Evolutionary conservation across 441 rosid genomes (phyloP).

Genomic region (Gossypium davidsonii): DNA sequence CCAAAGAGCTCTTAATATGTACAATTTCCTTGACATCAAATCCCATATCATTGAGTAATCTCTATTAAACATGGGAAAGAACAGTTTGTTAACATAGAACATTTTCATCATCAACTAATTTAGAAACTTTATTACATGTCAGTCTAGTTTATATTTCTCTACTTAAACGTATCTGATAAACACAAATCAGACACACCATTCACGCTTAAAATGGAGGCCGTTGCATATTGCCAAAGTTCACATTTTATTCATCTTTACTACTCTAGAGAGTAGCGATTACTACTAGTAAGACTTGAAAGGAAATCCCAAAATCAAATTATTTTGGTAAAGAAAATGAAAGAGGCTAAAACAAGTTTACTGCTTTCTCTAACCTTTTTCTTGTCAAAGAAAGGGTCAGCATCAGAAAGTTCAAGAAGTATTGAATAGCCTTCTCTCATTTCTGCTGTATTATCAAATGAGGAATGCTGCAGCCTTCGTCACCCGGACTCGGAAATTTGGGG

Average conservation of each 20-base stretch:
- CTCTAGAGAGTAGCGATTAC: not conserved
- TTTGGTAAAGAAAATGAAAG: constrained; percentile 11
- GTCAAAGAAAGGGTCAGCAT: constrained; percentile 50
- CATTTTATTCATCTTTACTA: not conserved
- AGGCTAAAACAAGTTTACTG: not conserved
- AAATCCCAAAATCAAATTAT: constrained; percentile 1
- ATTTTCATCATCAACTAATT: not conserved
- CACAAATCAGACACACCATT: not conserved
- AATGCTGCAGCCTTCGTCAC: constrained; percentile 21
- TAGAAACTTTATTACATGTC: not conserved
- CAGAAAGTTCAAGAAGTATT: constrained; percentile 44
- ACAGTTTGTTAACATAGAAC: not conserved
- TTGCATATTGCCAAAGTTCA: not conserved
- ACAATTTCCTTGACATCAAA: constrained; percentile 42
- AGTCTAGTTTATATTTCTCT: constrained; percentile 1
- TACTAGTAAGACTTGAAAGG: not conserved
- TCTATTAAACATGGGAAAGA: constrained; percentile 31
- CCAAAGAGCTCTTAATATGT: constrained; percentile 26
- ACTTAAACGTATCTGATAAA: not conserved
- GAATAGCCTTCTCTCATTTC: constrained; percentile 28
- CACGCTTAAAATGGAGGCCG: not conserved
- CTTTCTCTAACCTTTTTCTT: constrained; percentile 57
- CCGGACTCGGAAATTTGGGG: no score
- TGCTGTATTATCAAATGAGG: constrained; percentile 11
- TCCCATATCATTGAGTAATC: constrained; percentile 47